Conservation (phyloP, 768 basidiomycete species). For the Russula brevipes region DNA sequence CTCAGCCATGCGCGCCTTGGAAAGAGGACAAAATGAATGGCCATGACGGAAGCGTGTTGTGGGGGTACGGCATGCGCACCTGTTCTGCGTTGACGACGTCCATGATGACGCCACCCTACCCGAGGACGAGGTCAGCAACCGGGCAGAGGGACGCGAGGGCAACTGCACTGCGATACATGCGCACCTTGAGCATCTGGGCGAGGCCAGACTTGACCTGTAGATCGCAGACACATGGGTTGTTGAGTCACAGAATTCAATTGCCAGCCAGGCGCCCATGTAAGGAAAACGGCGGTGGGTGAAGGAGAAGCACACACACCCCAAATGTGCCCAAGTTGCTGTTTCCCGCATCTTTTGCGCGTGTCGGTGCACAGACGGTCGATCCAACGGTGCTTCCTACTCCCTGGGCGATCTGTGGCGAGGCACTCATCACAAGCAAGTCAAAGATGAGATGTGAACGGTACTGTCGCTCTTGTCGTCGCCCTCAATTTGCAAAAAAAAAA, state of each 20-base stretch:
- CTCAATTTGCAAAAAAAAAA: not conserved
- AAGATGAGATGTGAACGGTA: constrained; percentile 3
- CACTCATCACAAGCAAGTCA: constrained; percentile 26
- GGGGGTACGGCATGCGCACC: constrained; percentile 30
- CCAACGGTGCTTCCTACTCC: constrained; percentile 38
- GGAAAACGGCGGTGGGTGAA: constrained; percentile 1
- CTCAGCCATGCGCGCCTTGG: constrained; percentile 89
- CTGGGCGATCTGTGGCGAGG: constrained; percentile 31
- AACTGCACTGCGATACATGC: constrained; percentile 25
- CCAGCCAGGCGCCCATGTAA: constrained; percentile 1
- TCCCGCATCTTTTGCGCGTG: constrained; percentile 50
- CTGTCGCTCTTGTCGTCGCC: not conserved
- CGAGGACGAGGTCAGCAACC: constrained; percentile 1
- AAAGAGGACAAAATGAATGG: constrained; percentile 28
- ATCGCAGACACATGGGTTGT: constrained; percentile 16
- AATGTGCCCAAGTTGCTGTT: constrained; percentile 66
- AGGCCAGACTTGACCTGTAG: constrained; percentile 84
- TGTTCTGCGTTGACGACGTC: constrained; percentile 84
- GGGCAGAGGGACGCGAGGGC: constrained; percentile 4
- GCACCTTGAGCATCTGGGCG: constrained; percentile 93
- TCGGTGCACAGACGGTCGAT: constrained; percentile 44
- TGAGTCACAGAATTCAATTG: not conserved
- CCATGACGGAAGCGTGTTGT: not conserved
- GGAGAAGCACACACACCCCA: constrained; percentile 41
- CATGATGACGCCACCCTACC: constrained; percentile 86